Evolutionary conservation across 2,329 filamentous ascomycete species (phyloP), one percentile per base, ranked within the genome.

Genomic region (Diaporthe destruens): DNA sequence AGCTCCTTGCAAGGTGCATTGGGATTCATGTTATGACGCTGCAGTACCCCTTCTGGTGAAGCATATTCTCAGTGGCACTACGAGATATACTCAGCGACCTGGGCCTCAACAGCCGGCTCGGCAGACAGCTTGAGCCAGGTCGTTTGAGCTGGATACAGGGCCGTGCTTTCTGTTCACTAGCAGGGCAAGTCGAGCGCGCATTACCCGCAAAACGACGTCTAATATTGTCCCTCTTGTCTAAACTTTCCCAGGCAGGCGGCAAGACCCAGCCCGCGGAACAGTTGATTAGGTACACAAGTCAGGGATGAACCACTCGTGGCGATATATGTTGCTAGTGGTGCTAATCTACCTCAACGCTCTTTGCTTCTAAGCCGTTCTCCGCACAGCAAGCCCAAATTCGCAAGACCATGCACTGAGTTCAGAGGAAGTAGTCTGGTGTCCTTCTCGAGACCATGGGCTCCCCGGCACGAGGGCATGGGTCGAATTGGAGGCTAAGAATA

Each of bases 341-440:
- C 55, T 39, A 34, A 39, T 69, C 57, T 72, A 70, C 70, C 71
- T 59, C 57, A 67, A 61, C 70, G 57, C 71, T 71, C 47, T 69
- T 67, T 53, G 25, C 59, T 72, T 74, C 71, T 74, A 71, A 59
- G 71, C 54, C 61, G 70, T 65, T 56, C 36, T 65, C 39, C 44
- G 73, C 71, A 72, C 69, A 56, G 44, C 66, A 63, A 32, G 47
- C 69, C 57, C 23, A 39, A 56, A 49, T 67, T 55, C 67, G 44
- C 47, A 67, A 47, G 36, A 59, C 34, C 66, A 47, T 23, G 51
- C 49, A 59, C 73, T 53, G 61, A 79, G 63, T 51, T 86, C 93
- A 99, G 83, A 98, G 93, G 93, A 99, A 99, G 88, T 99, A 99
- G 84, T 99, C 96, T 71, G 96, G 96, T 76, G 96, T 99, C 80